Conservation (phyloP, 2,329 filamentous ascomycete species). For the Colletotrichum eleusines region DNA sequence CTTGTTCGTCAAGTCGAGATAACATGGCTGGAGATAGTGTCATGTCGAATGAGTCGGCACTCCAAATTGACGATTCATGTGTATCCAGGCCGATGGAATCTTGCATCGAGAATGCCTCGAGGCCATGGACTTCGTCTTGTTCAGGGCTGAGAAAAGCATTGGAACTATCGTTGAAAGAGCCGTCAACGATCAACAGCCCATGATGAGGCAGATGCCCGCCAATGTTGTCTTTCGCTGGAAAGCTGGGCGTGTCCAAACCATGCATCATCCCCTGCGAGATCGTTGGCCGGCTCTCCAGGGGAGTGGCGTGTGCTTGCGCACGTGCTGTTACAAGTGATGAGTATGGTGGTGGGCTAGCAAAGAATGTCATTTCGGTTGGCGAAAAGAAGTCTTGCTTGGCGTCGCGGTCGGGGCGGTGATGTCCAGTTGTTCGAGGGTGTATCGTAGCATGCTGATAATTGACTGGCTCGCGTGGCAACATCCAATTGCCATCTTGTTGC, state of each 20-base stretch:
- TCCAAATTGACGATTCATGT: background rate
- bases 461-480: background rate
- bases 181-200: background rate
- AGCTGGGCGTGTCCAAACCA: conserved; percentile 4
- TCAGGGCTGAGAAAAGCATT: conserved; percentile 6
- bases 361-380: background rate
- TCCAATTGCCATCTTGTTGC: background rate
- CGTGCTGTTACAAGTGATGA: conserved; percentile 1
- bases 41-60: conserved; percentile 15
- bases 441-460: conserved; percentile 8
- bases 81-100: background rate
- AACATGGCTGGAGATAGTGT: conserved; percentile 14
- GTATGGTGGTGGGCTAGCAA: conserved; percentile 30
- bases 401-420: background rate
- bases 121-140: conserved; percentile 15
- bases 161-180: conserved; percentile 1
- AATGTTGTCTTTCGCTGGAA: conserved; percentile 7
- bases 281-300: background rate
- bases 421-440: conserved; percentile 4
- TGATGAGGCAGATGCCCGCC: background rate
- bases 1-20: conserved; percentile 14
- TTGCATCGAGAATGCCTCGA: conserved; percentile 11
- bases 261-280: conserved; percentile 1
- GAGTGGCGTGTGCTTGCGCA: background rate
- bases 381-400: conserved; percentile 5